phyloP scores from a whole-genome alignment of 768 basidiomycete species.

The Boletus fagicola region DNA sequence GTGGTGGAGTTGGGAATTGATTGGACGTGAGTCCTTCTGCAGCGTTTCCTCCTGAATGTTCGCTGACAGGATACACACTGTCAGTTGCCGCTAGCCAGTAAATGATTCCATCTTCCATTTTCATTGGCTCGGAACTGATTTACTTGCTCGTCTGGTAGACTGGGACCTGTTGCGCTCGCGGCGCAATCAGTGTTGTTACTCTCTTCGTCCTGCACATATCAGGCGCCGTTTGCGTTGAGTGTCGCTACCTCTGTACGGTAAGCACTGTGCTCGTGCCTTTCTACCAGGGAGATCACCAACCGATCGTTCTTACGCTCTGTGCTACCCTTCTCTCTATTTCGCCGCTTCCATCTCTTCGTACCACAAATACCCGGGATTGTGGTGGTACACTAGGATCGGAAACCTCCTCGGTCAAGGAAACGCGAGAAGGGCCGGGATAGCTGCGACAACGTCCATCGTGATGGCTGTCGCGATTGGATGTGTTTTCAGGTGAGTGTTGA shows the following conservation, averaged over 20 bases:
- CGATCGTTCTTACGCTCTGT: background rate
- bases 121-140: background rate
- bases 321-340: background rate
- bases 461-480: constrained; percentile 64
- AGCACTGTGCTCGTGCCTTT: constrained; percentile 15
- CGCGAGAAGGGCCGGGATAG: constrained; percentile 66
- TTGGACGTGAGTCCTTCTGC: constrained; percentile 42
- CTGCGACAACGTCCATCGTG: constrained; percentile 61
- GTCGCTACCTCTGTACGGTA: constrained; percentile 86
- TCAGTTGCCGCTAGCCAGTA: constrained; percentile 56
- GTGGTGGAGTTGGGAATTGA: constrained; percentile 97
- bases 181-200: constrained; percentile 84
- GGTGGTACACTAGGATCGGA: constrained; percentile 56
- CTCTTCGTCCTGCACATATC: constrained; percentile 73
- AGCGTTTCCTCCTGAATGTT: background rate
- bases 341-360: background rate
- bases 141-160: constrained; percentile 38
- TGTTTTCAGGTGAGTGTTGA: constrained; percentile 54
- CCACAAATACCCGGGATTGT: background rate
- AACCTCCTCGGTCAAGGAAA: constrained; percentile 85
- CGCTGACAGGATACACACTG: background rate
- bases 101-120: constrained; percentile 5
- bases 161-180: constrained; percentile 81
- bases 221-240: constrained; percentile 79
- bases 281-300: background rate